Percentiles rank a stretch among this genome's conserved stretches.
Evolutionary conservation across 2,329 filamentous ascomycete species (phyloP).

Genomic region (Akanthomyces muscarius): DNA sequence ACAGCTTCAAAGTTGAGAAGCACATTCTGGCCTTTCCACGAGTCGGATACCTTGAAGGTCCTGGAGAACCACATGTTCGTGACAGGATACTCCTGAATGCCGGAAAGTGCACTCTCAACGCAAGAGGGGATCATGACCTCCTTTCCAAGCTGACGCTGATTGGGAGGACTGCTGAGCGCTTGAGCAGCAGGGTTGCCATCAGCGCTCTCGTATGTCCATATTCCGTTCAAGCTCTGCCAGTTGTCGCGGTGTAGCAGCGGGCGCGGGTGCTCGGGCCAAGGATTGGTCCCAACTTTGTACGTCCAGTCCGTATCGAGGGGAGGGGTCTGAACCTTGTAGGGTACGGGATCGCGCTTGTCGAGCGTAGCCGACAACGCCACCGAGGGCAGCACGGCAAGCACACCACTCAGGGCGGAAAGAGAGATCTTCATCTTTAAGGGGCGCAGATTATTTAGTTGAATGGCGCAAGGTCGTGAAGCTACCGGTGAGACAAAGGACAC

Average conservation of each 20-base stretch:
- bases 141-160: slow-evolving; percentile 27
- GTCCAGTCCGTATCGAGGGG: slow-evolving; percentile 48
- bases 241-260: slow-evolving; percentile 50
- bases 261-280: slow-evolving; percentile 55
- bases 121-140: slow-evolving; percentile 43
- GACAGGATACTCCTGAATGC: slow-evolving; percentile 40
- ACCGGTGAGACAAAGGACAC: neutral
- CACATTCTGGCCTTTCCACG: slow-evolving; percentile 43
- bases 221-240: slow-evolving; percentile 56
- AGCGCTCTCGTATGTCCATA: slow-evolving; percentile 50
- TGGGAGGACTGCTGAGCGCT: slow-evolving; percentile 21
- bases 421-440: neutral
- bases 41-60: slow-evolving; percentile 44
- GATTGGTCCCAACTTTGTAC: slow-evolving; percentile 43
- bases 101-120: slow-evolving; percentile 45
- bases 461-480: neutral
- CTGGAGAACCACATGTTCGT: slow-evolving; percentile 49
- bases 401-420: neutral
- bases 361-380: neutral
- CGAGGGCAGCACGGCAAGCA: neutral
- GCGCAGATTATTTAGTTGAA: neutral
- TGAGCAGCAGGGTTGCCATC: slow-evolving; percentile 19
- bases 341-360: slow-evolving; percentile 17
- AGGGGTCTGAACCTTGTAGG: slow-evolving; percentile 33
- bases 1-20: slow-evolving; percentile 57